Conservation (phyloP, 129 eudicot species). For the Ambrosia trifida region DNA sequence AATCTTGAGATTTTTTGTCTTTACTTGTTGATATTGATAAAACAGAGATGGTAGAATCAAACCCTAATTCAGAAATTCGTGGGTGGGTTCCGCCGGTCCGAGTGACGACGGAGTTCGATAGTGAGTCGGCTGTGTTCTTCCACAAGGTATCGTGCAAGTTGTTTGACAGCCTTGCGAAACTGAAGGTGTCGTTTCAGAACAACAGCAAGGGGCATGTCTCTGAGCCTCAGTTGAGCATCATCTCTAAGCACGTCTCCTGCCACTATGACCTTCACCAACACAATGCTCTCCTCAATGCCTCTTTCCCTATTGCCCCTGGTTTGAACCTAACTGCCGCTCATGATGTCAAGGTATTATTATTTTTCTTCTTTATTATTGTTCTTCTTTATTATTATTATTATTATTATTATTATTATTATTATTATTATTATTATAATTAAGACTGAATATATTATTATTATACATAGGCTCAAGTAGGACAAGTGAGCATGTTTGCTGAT, state of each 20-base stretch:
- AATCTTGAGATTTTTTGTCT: too few species aligned
- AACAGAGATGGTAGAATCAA: constrained; percentile 17
- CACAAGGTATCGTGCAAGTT: constrained; percentile 82
- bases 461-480: constrained; percentile 75
- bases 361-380: too few species aligned
- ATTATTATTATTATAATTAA: too few species aligned
- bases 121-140: constrained; percentile 58
- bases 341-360: constrained; percentile 84
- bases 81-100: constrained; percentile 42
- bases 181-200: constrained; percentile 68
- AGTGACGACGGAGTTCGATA: constrained; percentile 81
- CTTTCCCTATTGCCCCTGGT: constrained; percentile 51
- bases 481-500: constrained; percentile 78
- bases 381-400: too few species aligned
- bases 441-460: too few species aligned
- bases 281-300: constrained; percentile 60
- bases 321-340: constrained; percentile 59
- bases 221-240: constrained; percentile 58
- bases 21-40: too few species aligned
- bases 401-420: too few species aligned
- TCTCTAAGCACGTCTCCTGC: constrained; percentile 54
- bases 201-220: constrained; percentile 59
- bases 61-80: background rate
- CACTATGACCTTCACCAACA: constrained; percentile 66
- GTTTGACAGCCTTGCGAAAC: constrained; percentile 58